Evolutionary conservation across 495 filamentous ascomycete genomes (phyloP), one percentile per base, ranked within the genome.

Genomic region (Penicillium maclennaniae): DNA sequence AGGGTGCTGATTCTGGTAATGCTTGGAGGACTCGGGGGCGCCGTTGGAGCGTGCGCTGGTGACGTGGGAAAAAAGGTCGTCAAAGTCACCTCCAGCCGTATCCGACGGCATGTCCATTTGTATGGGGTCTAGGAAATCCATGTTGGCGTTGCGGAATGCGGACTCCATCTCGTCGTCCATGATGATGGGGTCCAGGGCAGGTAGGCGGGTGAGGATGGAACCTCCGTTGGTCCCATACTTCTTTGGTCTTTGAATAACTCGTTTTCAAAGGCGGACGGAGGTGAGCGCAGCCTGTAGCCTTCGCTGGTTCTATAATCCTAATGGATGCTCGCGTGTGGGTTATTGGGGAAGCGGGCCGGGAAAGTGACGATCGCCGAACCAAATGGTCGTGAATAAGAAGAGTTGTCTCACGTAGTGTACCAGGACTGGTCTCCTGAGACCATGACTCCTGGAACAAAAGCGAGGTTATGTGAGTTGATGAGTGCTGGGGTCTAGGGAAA

Each of bases 151-250:
- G 42, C 62, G 64, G 45, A 73, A 77, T 38, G 67, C 57, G 44
- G 69, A 66, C 47, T 74, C 70, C 71, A 77, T 75, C 21, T 77
- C 72, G 60, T 72, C 72, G 60, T 76, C 72, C 54, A 77, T 65
- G 43, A 76, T 71, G 43, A 75, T 69, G 28, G 74, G 74, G 45
- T 77, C 74, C 53, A 77, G 53, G 38, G 67, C 41, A 59, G 72
- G 60, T 75, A 74, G 36, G 63, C 61, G 54, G 74, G 71, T 36
- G 72, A 76, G 47, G 71, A 73, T 16, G 66, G 55, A 19, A 58
- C 59, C 61, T 74, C 70, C 39, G 60, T 49, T 36, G 70, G 63
- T 69, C 70, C 69, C 74, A 77, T 77, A 52, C 62, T 74, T 69
- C 45, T 41, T 53, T 26, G 27, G 36, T 8, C 21, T 27, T 21